Percentiles rank a stretch among this genome's conserved stretches.
Evolutionary conservation across 225 moss, liverwort and hornwort genomes (phyloP).

Genomic region (Pleurozium schreberi): DNA sequence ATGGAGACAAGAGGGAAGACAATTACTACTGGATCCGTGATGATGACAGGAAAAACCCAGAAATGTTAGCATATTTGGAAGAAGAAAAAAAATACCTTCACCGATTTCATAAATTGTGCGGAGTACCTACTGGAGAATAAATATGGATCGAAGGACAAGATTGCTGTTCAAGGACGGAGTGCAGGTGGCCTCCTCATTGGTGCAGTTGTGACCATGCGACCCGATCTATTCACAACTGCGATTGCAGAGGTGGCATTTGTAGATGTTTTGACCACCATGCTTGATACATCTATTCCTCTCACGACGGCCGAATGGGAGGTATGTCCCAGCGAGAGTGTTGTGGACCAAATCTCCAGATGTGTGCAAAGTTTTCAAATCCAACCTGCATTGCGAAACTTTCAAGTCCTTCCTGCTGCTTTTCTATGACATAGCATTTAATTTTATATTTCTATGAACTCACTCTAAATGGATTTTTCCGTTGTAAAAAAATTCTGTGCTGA

Average conservation of each 20-base stretch:
- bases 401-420: background rate
- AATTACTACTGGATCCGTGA: constrained; percentile 88
- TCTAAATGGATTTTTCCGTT: background rate
- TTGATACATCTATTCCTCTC: constrained; percentile 89
- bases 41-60: constrained; percentile 62
- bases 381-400: background rate
- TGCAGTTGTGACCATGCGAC: constrained; percentile 81
- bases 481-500: background rate
- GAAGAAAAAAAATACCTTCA: constrained; percentile 85
- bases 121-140: constrained; percentile 74
- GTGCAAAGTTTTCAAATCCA: background rate
- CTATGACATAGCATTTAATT: background rate
- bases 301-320: constrained; percentile 98
- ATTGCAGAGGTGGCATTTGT: constrained; percentile 94
- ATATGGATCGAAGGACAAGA: constrained; percentile 65
- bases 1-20: constrained; percentile 61
- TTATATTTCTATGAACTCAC: background rate
- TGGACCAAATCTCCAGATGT: background rate
- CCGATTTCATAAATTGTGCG: constrained; percentile 76
- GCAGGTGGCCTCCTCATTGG: constrained; percentile 91
- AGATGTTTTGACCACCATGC: constrained; percentile 91
- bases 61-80: constrained; percentile 66
- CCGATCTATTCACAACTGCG: constrained; percentile 81
- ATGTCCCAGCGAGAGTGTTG: background rate
- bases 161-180: constrained; percentile 80